Base-by-base conservation (phyloP, 306 rosid genomes). In the Acmispon strigosus region DNA sequence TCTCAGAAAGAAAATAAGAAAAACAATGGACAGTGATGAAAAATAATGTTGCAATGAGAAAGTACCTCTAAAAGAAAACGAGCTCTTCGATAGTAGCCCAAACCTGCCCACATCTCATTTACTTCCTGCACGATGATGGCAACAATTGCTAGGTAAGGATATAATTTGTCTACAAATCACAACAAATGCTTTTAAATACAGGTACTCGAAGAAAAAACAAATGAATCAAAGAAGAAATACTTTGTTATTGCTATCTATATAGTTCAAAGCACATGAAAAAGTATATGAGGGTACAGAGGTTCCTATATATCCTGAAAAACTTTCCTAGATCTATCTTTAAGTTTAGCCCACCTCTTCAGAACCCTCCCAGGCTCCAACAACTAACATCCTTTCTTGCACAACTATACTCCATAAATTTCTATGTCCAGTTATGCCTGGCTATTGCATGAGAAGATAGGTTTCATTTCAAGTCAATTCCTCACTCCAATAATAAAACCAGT, bases 81-180 rank as follows among this genome's bases (percentile, higher is more conserved):
- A 20, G 96, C 96, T 77, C 98, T 83, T 66, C 96, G 89, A 76
- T 92, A 92, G 86, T 92, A 92, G 29, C 96, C 96, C 84, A 92
- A 75, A 70, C 98, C 98, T 29, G 96, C 96, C 98, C 96, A 92
- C 91, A 88, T 77, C 58, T 92, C 98, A 76, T 92, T 92, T 62
- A 92, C 96, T 76, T 92, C 96, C 98, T 92, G 86, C 77, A 80
- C 6, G 70, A 32, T 27, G 56, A 76, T 52, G 50, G 19, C 61
- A 58, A 19, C 17, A 67, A 39, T 36, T 12, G n/a, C 32, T 24
- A 20, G 50, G 24, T 66, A 55, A 76, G 58, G 67, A 32, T 19
- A 72, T 43, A 45, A 54, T 22, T 47, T 39, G 22, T 63, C 61
- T 36, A 6, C 16, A 13, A 57, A 59, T 69, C 22, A 77, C 44